These are phyloP conservation scores for Sporobolomyces pararoseus DNA, from an alignment of 768 basidiomycete genomes.

Conservation along the genomic window DNA sequence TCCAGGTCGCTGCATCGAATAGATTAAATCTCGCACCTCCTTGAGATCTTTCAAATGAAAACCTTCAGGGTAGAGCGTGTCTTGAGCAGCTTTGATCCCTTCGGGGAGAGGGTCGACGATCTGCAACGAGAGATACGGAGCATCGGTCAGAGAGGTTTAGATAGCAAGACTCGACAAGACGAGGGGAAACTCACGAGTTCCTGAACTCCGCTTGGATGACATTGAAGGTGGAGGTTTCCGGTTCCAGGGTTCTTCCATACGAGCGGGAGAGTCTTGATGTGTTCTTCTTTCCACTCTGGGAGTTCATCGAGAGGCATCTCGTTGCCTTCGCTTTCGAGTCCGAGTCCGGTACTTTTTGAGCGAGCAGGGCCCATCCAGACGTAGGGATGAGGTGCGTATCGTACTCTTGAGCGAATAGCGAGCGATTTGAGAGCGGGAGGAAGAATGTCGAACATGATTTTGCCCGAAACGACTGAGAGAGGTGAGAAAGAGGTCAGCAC, in stretches of 20 bases:
- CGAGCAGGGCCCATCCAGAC: conserved; percentile 82
- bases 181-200: conserved; percentile 10
- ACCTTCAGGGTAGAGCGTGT: conserved; percentile 77
- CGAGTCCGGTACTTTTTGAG: conserved; percentile 72
- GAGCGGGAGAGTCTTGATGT: conserved; percentile 70
- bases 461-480: conserved; percentile 57
- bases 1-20: conserved; percentile 82
- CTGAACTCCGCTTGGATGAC: conserved; percentile 57
- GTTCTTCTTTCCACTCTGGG: conserved; percentile 75
- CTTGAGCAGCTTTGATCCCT: conserved; percentile 56
- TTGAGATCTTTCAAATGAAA: conserved; percentile 68
- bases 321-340: conserved; percentile 69
- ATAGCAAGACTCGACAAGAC: not conserved
- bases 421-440: conserved; percentile 69
- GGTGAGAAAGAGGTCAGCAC: not conserved
- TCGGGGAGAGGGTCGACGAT: conserved; percentile 68
- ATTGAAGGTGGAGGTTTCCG: conserved; percentile 76
- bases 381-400: conserved; percentile 80
- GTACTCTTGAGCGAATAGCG: conserved; percentile 69
- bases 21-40: conserved; percentile 67
- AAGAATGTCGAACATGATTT: conserved; percentile 77
- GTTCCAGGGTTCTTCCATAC: conserved; percentile 91
- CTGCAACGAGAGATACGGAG: conserved; percentile 58
- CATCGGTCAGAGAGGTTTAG: not conserved
- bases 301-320: conserved; percentile 67